Evolutionary conservation across 2,329 filamentous ascomycete genomes (phyloP).

Genomic region (Xylariaceae sp.): DNA sequence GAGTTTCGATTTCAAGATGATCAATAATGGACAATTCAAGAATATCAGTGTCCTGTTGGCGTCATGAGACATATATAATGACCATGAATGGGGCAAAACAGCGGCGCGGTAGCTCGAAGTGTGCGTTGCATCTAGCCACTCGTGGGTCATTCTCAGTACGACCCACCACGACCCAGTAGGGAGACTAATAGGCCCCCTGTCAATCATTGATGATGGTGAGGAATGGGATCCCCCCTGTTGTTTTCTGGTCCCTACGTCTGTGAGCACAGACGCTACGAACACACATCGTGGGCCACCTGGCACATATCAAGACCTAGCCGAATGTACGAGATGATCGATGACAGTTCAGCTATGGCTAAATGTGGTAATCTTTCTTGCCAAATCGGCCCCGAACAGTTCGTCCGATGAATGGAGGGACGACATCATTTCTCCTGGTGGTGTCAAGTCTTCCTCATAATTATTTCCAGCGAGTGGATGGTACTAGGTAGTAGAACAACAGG

Average conservation of each 20-base stretch:
- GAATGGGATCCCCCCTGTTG: not conserved
- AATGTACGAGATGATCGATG: no score
- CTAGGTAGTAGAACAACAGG: conserved; percentile 16
- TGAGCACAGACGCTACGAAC: not conserved
- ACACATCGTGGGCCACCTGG: not conserved
- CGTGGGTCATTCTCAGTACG: conserved; percentile 3
- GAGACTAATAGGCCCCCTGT: conserved; percentile 1
- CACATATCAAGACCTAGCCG: not conserved
- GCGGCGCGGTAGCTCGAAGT: conserved; percentile 16
- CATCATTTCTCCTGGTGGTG: not conserved
- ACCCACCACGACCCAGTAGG: conserved; percentile 16
- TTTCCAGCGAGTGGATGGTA: conserved; percentile 6
- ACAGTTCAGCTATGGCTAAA: conserved; percentile 12
- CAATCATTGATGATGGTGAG: conserved; percentile 8
- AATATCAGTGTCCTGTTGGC: conserved; percentile 27
- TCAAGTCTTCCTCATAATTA: no score
- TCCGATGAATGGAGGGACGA: not conserved
- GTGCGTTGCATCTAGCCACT: conserved; percentile 17
- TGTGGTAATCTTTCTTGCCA: conserved; percentile 4
- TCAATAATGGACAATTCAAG: conserved; percentile 18
- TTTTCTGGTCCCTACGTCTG: not conserved
- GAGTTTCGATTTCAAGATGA: conserved; percentile 20
- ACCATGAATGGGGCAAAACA: conserved; percentile 23
- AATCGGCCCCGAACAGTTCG: no score
- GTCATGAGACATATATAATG: conserved; percentile 35